These are phyloP conservation scores for Aegilops umbellulata DNA, from an alignment of 176 grass and related monocot genomes.

Conservation along the genomic window DNA sequence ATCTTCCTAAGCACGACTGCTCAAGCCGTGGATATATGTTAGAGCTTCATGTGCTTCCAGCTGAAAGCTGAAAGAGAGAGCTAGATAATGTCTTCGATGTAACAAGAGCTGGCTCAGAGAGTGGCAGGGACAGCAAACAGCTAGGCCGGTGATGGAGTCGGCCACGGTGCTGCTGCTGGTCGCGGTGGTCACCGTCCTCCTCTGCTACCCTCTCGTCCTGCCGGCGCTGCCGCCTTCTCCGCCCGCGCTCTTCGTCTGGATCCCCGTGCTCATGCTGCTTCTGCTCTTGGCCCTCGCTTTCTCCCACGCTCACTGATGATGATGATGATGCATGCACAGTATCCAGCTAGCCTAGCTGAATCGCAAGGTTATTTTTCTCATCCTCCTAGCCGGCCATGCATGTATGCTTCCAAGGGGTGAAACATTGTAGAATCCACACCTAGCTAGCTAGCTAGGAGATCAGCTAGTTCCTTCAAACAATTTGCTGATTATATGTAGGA, in stretches of 20 bases:
- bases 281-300: slow-evolving; percentile 33
- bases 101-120: not conserved
- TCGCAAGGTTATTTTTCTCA: slow-evolving; percentile 7
- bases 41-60: not conserved
- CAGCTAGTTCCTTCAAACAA: not conserved
- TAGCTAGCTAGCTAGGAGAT: not conserved
- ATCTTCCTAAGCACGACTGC: not conserved
- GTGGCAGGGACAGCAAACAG: not conserved
- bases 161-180: slow-evolving; percentile 29
- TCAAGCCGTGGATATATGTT: not conserved
- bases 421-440: not conserved
- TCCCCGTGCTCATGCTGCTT: slow-evolving; percentile 53
- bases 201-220: slow-evolving; percentile 45
- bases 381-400: not conserved
- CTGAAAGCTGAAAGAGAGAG: not conserved
- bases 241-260: slow-evolving; percentile 42
- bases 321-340: not conserved
- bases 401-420: too few relatives aligned
- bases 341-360: not conserved
- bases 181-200: slow-evolving; percentile 31
- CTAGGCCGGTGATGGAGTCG: slow-evolving; percentile 8
- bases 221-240: slow-evolving; percentile 48
- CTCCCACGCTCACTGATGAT: slow-evolving; percentile 4
- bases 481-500: not conserved
- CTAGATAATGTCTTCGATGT: not conserved